Percentiles rank a stretch among this genome's conserved stretches.
Evolutionary conservation across 768 basidiomycete genomes (phyloP).

Genomic region (Jaapia argillacea): DNA sequence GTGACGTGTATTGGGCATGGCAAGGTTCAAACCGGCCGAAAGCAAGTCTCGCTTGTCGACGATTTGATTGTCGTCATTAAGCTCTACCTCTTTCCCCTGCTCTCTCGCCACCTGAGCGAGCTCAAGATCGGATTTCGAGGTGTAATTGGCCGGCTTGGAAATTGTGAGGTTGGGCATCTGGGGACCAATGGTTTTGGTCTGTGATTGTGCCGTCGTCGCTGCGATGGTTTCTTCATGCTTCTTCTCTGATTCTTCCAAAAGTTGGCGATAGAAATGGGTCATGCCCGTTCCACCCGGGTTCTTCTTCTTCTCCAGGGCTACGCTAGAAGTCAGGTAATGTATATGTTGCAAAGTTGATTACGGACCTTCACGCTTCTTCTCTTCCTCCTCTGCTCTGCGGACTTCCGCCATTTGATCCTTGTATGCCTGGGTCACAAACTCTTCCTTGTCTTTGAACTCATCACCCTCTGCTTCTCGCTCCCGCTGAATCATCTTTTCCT

Average conservation of each 20-base stretch:
- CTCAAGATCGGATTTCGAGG: conserved; percentile 60
- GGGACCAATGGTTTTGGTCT: conserved; percentile 48
- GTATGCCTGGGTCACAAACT: conserved; percentile 97
- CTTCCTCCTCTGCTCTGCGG: conserved; percentile 86
- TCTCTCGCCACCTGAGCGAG: conserved; percentile 59
- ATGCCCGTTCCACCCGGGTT: conserved; percentile 64
- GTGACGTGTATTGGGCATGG: conserved; percentile 69
- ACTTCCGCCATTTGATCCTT: conserved; percentile 94
- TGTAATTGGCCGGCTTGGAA: conserved; percentile 56
- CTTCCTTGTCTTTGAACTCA: conserved; percentile 87
- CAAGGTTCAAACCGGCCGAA: conserved; percentile 86
- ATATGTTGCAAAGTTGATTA: conserved; percentile 5
- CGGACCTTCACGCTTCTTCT: conserved; percentile 78
- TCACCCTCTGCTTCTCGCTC: conserved; percentile 93
- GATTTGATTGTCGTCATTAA: conserved; percentile 96
- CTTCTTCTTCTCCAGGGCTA: conserved; percentile 49
- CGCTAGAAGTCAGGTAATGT: neutral
- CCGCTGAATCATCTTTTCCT: conserved; percentile 94
- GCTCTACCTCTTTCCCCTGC: conserved; percentile 78
- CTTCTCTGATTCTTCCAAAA: conserved; percentile 71
- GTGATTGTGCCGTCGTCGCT: conserved; percentile 39
- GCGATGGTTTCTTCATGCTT: conserved; percentile 83
- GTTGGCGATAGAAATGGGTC: conserved; percentile 73
- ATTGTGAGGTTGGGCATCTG: conserved; percentile 64
- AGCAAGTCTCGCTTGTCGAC: conserved; percentile 92